These are phyloP conservation scores for Acanthamoeba royreba DNA, from an alignment of 208 protist genomes.

Conservation along the genomic window DNA sequence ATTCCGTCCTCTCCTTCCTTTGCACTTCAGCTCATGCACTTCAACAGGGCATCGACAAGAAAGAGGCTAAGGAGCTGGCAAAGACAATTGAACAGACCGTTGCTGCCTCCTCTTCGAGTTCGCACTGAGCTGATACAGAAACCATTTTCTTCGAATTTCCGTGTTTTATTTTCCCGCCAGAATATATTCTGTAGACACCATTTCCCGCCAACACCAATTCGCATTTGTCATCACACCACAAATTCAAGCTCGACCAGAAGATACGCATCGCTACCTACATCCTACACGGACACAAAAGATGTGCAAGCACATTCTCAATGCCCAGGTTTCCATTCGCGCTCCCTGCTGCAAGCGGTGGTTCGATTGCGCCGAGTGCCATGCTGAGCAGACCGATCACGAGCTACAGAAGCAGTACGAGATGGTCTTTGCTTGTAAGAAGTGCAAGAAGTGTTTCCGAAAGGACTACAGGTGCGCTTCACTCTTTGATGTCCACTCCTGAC, in stretches of 20 bases:
- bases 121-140: neutral
- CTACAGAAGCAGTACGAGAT: conserved; percentile 68
- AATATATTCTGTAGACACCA: neutral
- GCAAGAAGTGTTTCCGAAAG: conserved; percentile 81
- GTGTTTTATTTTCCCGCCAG: neutral
- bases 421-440: conserved; percentile 79
- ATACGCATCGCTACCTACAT: neutral
- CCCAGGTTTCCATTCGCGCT: conserved; percentile 71
- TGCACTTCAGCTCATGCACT: neutral
- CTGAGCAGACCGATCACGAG: conserved; percentile 64
- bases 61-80: neutral
- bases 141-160: neutral
- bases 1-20: neutral
- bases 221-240: too few relatives aligned
- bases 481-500: neutral
- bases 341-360: conserved; percentile 81
- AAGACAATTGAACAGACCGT: neutral
- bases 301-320: conserved; percentile 71
- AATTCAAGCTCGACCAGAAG: neutral
- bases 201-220: too few relatives aligned
- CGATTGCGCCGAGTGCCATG: conserved; percentile 80
- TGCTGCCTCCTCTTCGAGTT: neutral
- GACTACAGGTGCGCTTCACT: conserved; percentile 17
- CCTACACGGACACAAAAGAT: neutral
- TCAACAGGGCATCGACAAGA: neutral